phyloP scores from a whole-genome alignment of 2,329 filamentous ascomycete species.

The Trichoderma asperellum region DNA sequence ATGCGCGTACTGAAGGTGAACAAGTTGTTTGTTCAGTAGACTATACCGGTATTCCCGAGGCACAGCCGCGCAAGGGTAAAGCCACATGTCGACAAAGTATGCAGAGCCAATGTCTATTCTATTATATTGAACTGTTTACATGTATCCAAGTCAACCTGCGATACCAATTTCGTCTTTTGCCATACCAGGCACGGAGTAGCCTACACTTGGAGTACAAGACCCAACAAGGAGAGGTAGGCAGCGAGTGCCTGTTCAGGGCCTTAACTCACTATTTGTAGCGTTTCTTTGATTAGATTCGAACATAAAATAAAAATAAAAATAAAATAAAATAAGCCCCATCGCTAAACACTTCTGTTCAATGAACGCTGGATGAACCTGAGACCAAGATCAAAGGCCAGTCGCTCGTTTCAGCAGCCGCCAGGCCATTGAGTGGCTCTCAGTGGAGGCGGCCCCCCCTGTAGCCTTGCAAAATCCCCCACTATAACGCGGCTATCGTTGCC shows the following conservation, averaged over 20 bases:
- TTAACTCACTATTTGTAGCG: background rate
- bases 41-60: background rate
- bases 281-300: background rate
- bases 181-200: no score
- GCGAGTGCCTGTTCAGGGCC: background rate
- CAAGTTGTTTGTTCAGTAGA: background rate
- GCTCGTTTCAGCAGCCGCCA: conserved; percentile 19
- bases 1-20: background rate
- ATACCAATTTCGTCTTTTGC: no score
- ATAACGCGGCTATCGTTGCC: conserved; percentile 3
- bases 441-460: background rate
- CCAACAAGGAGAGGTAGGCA: background rate
- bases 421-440: conserved; percentile 19
- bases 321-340: background rate
- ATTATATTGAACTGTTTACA: no score
- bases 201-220: background rate
- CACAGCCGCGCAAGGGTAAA: no score
- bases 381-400: background rate
- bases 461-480: background rate
- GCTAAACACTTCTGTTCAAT: background rate
- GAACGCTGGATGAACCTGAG: background rate
- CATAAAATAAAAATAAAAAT: background rate
- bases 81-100: no score
- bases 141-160: no score
- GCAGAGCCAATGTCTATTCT: no score